phyloP scores from a whole-genome alignment of 1,284 basidiomycete genomes.

The Coniferiporia weirii region DNA sequence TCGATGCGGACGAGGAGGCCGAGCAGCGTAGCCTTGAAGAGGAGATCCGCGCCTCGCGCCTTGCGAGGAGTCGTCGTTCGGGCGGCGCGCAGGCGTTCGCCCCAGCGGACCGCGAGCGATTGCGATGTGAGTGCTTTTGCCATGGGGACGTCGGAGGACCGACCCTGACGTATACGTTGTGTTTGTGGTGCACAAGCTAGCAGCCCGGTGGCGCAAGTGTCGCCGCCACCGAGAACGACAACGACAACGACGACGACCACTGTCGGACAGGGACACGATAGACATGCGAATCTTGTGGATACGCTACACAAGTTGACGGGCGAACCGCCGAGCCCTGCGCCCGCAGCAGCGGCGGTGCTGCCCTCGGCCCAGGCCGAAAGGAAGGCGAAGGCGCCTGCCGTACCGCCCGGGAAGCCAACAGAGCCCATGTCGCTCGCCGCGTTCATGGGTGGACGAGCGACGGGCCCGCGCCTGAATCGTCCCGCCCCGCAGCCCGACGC shows the following conservation, averaged over 20 bases:
- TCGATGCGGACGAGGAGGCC: constrained; percentile 71
- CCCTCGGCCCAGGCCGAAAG: not conserved
- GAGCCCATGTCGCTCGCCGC: constrained; percentile 64
- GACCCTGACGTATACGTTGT: not conserved
- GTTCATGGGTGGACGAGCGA: constrained; percentile 71
- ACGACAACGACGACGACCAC: not conserved
- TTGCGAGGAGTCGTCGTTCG: constrained; percentile 60
- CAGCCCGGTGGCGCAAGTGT: not conserved
- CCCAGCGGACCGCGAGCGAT: not conserved
- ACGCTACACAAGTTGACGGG: constrained; percentile 39
- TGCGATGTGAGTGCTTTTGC: constrained; percentile 4
- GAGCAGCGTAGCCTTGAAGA: constrained; percentile 70
- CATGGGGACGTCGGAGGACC: not conserved
- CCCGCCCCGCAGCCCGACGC: constrained; percentile 67
- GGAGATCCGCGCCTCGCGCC: constrained; percentile 66
- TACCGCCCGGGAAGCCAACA: constrained; percentile 23
- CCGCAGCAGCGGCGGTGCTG: constrained; percentile 4
- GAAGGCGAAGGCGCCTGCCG: constrained; percentile 15
- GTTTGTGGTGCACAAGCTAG: not conserved
- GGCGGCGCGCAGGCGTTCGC: constrained; percentile 38
- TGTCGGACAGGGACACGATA: constrained; percentile 24
- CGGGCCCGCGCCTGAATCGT: constrained; percentile 62
- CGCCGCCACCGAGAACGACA: not conserved
- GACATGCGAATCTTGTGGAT: constrained; percentile 40
- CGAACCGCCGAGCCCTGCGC: constrained; percentile 8